Evolutionary conservation across 257 asterid genomes (phyloP).

Genomic region (Nicotiana otophora): DNA sequence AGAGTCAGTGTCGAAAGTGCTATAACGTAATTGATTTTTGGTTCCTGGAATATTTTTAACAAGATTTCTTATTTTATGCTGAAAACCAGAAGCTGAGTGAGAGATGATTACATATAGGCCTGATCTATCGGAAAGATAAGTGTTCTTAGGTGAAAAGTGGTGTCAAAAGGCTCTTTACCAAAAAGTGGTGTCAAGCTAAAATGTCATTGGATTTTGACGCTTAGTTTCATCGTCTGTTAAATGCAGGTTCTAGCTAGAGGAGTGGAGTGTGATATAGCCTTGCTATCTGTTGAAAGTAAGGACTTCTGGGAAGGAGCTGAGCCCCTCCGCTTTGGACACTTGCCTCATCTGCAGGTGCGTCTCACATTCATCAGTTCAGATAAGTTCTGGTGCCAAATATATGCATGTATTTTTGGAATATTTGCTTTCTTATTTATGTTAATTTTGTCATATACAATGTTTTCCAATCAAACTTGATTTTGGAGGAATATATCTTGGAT

Average conservation of each 20-base stretch:
- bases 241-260: constrained; percentile 83
- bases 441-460: background rate
- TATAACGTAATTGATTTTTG: background rate
- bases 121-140: background rate
- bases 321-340: constrained; percentile 64
- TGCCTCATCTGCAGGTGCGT: constrained; percentile 80
- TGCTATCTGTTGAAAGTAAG: constrained; percentile 71
- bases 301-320: constrained; percentile 87
- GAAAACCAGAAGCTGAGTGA: background rate
- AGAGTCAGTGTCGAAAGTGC: background rate
- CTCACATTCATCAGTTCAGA: constrained; percentile 5
- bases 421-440: background rate
- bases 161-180: background rate
- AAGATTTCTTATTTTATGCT: background rate
- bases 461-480: background rate
- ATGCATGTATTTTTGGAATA: background rate
- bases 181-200: background rate
- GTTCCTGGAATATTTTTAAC: background rate
- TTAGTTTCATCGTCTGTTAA: background rate
- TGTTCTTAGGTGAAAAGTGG: background rate
- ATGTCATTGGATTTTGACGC: background rate
- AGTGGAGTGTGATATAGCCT: constrained; percentile 87
- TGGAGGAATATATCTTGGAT: background rate
- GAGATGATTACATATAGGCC: constrained; percentile 1
- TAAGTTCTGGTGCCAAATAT: background rate